A percentile compares a stretch with the other conserved stretches of the same genome.
Evolutionary conservation across 176 grass and related monocot species (phyloP).

Genomic region (Zizania latifolia): DNA sequence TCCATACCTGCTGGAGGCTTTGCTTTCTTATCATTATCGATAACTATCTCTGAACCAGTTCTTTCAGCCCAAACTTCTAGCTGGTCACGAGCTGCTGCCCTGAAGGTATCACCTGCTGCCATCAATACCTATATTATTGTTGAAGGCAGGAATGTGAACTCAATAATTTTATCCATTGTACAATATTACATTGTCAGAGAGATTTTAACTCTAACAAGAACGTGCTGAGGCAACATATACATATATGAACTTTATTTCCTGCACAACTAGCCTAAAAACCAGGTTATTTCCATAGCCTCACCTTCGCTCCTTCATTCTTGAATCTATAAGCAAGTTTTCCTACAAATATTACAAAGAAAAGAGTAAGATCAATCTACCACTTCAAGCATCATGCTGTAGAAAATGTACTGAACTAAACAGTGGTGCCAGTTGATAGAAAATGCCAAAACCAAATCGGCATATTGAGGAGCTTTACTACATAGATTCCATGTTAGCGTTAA

Average conservation of each 20-base stretch:
- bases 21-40: slow-evolving; percentile 66
- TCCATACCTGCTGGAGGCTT: slow-evolving; percentile 66
- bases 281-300: slow-evolving; percentile 15
- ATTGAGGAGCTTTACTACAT: neutral
- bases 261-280: neutral
- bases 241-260: neutral
- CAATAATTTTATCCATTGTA: neutral
- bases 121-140: slow-evolving; percentile 68
- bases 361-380: neutral
- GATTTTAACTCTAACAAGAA: neutral
- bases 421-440: neutral
- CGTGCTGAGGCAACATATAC: neutral
- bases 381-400: slow-evolving; percentile 7
- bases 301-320: slow-evolving; percentile 96
- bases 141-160: slow-evolving; percentile 12
- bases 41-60: slow-evolving; percentile 81
- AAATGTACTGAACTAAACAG: neutral
- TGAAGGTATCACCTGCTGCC: slow-evolving; percentile 93
- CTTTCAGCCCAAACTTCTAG: slow-evolving; percentile 96
- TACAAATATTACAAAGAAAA: slow-evolving; percentile 36
- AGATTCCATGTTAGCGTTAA: neutral
- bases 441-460: neutral
- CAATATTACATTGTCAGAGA: neutral
- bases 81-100: slow-evolving; percentile 92
- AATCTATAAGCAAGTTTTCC: slow-evolving; percentile 94